These are phyloP conservation scores for Phytophthora idaei DNA, from an alignment of 352 stramenopile genomes.

Conservation along the genomic window DNA sequence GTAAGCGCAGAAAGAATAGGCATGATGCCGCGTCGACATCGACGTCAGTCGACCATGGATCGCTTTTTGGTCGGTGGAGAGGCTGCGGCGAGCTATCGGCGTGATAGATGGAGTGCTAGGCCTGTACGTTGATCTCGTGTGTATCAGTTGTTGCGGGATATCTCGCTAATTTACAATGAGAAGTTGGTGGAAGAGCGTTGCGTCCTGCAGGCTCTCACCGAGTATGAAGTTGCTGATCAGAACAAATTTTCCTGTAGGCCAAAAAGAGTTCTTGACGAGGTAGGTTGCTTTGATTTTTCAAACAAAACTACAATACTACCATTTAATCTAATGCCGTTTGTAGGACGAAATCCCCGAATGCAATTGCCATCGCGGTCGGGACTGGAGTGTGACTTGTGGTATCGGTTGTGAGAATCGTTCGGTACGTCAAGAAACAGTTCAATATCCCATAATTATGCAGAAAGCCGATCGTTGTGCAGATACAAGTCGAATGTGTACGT, in stretches of 20 bases:
- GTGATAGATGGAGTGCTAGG: conserved; percentile 2
- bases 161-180: not conserved
- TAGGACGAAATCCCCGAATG: conserved; percentile 13
- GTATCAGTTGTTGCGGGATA: not conserved
- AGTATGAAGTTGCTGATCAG: conserved; percentile 1
- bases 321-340: not conserved
- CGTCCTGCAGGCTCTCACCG: conserved; percentile 6
- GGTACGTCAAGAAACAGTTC: not conserved
- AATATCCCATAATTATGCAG: not conserved
- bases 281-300: not conserved
- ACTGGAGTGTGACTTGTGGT: conserved; percentile 1
- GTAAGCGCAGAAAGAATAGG: not conserved
- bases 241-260: not conserved
- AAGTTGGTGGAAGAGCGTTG: conserved; percentile 3
- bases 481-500: conserved; percentile 19
- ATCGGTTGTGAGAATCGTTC: conserved; percentile 13
- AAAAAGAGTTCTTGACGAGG: conserved; percentile 3
- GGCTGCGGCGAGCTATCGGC: not conserved
- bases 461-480: not conserved
- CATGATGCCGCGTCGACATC: not conserved
- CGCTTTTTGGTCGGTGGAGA: not conserved
- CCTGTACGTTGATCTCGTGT: not conserved
- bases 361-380: not conserved
- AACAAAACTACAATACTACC: not conserved
- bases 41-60: conserved; percentile 4